phyloP scores from a whole-genome alignment of 306 rosid species.

The Cajanus cajan region DNA sequence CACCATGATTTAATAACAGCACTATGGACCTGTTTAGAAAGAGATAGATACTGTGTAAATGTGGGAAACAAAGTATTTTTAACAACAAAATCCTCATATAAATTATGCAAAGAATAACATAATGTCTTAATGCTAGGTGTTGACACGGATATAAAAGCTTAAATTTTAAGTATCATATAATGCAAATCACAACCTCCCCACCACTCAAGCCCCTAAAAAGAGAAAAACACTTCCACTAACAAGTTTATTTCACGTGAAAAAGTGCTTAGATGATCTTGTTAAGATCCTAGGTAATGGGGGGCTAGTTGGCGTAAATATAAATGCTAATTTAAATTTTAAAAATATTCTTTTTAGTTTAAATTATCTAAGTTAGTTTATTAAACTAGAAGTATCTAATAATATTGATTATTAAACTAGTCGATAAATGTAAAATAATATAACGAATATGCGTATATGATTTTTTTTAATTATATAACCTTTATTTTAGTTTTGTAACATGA shows the following conservation, averaged over 20 bases:
- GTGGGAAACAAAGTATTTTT: constrained; percentile 24
- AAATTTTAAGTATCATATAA: neutral
- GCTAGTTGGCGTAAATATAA: neutral
- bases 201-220: neutral
- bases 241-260: neutral
- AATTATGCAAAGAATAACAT: constrained; percentile 6
- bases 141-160: neutral
- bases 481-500: neutral
- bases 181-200: constrained; percentile 2
- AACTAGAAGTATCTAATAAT: neutral
- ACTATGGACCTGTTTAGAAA: constrained; percentile 12
- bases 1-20: constrained; percentile 23
- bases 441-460: neutral
- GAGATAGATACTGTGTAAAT: neutral
- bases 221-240: neutral
- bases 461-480: neutral
- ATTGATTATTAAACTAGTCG: neutral
- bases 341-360: neutral
- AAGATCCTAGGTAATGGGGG: neutral
- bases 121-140: neutral
- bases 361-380: neutral
- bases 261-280: neutral
- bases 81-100: neutral
- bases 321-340: neutral
- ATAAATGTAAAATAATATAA: neutral